Percentiles rank a stretch among this genome's conserved stretches.
phyloP scores from a whole-genome alignment of 2,329 filamentous ascomycete genomes.

The Herpomyces periplanetae region DNA sequence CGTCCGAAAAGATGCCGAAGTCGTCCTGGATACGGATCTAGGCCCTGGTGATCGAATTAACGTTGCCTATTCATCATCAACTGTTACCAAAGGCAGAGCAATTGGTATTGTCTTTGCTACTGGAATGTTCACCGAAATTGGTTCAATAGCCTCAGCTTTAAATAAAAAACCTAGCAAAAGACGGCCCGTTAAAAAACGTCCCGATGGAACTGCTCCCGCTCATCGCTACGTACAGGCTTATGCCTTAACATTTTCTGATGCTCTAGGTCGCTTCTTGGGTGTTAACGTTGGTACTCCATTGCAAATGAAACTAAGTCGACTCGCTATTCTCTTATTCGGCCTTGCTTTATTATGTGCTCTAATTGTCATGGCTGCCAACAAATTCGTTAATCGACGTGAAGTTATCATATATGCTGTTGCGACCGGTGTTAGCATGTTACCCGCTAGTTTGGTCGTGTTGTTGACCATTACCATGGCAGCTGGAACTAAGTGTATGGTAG shows the following conservation, averaged over 20 bases:
- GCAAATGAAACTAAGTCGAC: conserved; percentile 46
- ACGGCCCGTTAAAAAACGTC: conserved; percentile 13
- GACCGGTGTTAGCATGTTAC: conserved; percentile 20
- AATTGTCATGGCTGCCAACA: conserved; percentile 23
- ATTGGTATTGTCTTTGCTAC: conserved; percentile 25
- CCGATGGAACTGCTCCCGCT: conserved; percentile 12
- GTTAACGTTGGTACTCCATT: conserved; percentile 39
- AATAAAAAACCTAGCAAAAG: conserved; percentile 10
- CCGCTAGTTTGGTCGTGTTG: conserved; percentile 20
- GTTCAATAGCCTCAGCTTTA: conserved; percentile 6
- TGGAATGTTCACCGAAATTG: conserved; percentile 35
- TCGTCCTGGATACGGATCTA: conserved; percentile 10
- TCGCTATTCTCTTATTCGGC: conserved; percentile 39
- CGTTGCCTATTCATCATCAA: conserved; percentile 27
- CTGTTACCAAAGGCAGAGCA: conserved; percentile 27
- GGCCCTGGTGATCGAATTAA: conserved; percentile 26
- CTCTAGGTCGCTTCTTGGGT: conserved; percentile 20
- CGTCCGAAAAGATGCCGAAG: conserved; percentile 21
- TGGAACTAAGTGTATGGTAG: conserved; percentile 20
- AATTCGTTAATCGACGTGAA: conserved; percentile 12
- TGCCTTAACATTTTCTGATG: conserved; percentile 14
- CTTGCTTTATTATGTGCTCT: conserved; percentile 28
- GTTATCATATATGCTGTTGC: conserved; percentile 25
- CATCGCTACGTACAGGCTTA: conserved; percentile 14
- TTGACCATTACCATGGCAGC: conserved; percentile 25